Conservation (phyloP, 768 basidiomycete species). For the Kwoniella sp. region DNA sequence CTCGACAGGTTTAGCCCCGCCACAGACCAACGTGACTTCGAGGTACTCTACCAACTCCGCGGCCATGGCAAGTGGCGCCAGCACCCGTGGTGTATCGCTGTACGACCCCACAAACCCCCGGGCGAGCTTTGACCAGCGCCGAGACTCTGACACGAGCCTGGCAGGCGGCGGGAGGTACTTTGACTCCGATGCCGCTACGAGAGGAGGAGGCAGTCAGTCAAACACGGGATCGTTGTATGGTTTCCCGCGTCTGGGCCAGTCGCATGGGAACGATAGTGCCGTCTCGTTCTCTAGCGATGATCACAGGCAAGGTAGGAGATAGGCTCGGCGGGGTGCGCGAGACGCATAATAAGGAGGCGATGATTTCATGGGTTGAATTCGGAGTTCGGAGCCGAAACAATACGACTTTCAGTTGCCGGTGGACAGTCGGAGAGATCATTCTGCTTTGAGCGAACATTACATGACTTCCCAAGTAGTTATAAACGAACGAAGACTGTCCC, state of each 20-base stretch:
- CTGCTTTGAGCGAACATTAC: too few species aligned
- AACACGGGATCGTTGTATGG: slow-evolving; percentile 1
- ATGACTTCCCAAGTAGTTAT: too few species aligned
- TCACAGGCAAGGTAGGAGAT: slow-evolving; percentile 5
- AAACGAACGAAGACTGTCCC: too few species aligned
- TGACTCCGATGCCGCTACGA: slow-evolving; percentile 6
- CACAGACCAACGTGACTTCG: slow-evolving; percentile 5
- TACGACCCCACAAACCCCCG: slow-evolving; percentile 22
- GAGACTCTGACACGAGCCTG: background rate
- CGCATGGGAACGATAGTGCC: slow-evolving; percentile 15
- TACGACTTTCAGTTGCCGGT: too few species aligned
- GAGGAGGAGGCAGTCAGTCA: background rate
- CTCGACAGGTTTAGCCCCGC: slow-evolving; percentile 18
- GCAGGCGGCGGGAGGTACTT: slow-evolving; percentile 6
- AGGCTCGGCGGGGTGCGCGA: background rate
- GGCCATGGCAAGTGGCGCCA: slow-evolving; percentile 1
- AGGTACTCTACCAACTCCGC: slow-evolving; percentile 8
- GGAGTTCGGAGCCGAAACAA: too few species aligned
- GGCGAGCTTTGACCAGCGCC: slow-evolving; percentile 11
- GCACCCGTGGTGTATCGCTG: slow-evolving; percentile 18
- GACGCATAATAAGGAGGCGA: background rate
- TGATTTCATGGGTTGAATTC: too few species aligned
- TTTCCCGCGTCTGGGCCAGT: background rate
- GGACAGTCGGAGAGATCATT: too few species aligned
- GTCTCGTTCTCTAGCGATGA: slow-evolving; percentile 21